Evolutionary conservation across 2,329 filamentous ascomycete species (phyloP).

Genomic region (Cadophora sp.): DNA sequence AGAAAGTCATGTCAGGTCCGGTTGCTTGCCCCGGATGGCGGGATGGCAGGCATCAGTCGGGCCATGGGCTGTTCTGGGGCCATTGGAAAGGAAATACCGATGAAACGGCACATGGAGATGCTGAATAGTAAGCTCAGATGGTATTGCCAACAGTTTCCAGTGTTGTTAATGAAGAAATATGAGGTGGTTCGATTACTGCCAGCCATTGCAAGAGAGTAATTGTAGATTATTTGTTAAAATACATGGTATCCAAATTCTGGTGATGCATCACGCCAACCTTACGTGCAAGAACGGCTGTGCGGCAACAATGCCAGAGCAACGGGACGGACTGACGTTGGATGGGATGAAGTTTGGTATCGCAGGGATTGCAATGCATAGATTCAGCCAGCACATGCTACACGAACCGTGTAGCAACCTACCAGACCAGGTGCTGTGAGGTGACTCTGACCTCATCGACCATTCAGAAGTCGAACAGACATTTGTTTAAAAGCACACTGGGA

Average conservation of each 20-base stretch:
- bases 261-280: not conserved
- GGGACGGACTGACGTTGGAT: not conserved
- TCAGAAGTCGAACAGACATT: not conserved
- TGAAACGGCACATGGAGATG: not conserved
- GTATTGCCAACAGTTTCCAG: no score
- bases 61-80: not conserved
- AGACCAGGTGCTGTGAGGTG: not conserved
- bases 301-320: not conserved
- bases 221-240: no score
- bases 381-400: not conserved
- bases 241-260: not conserved
- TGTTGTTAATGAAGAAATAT: no score
- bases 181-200: no score
- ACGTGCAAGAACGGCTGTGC: not conserved
- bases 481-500: not conserved
- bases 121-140: no score
- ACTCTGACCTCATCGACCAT: not conserved
- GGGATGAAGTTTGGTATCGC: not conserved
- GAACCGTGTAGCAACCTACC: not conserved
- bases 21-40: not conserved
- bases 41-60: slow-evolving; percentile 3
- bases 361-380: not conserved
- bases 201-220: no score
- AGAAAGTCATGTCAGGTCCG: not conserved
- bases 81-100: not conserved